Percentiles rank a stretch among this genome's conserved stretches.
Conservation (phyloP, 768 basidiomycete species). For the Amanita jacksonii region DNA sequence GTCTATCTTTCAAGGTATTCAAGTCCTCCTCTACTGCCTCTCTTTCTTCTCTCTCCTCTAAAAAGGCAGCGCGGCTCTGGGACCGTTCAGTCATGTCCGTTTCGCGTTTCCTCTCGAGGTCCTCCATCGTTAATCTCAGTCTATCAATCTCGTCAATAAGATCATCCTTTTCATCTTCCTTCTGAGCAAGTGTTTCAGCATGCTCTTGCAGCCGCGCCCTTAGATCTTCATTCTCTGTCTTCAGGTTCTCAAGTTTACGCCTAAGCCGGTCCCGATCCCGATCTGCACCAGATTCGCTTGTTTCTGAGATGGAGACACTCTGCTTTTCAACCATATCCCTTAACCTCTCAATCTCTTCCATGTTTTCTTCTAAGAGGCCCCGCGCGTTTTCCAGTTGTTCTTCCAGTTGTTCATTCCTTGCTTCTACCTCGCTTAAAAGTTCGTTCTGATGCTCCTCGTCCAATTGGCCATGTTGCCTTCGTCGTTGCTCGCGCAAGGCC, state of each 20-base stretch:
- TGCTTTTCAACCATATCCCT: constrained; percentile 56
- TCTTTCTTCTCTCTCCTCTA: constrained; percentile 65
- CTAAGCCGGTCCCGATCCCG: constrained; percentile 34
- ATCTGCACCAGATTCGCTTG: constrained; percentile 26
- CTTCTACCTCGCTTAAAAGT: constrained; percentile 44
- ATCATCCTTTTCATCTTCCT: constrained; percentile 67
- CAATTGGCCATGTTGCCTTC: constrained; percentile 23
- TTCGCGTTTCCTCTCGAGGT: constrained; percentile 49
- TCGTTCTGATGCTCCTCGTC: constrained; percentile 49
- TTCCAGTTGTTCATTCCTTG: constrained; percentile 58
- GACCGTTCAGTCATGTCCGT: constrained; percentile 61
- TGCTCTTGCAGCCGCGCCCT: constrained; percentile 48
- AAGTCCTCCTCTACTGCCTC: constrained; percentile 76
- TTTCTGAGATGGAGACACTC: constrained; percentile 24
- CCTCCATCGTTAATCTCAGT: constrained; percentile 58
- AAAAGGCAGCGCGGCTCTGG: constrained; percentile 57
- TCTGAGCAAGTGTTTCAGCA: constrained; percentile 40
- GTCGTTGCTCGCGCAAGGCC: constrained; percentile 23
- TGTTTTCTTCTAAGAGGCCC: constrained; percentile 68
- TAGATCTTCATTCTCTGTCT: constrained; percentile 56
- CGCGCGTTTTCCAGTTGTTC: constrained; percentile 64
- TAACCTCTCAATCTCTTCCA: constrained; percentile 73
- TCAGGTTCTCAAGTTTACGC: constrained; percentile 45
- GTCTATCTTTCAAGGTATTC: constrained; percentile 63
- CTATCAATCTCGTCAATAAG: constrained; percentile 56